phyloP scores from a whole-genome alignment of 2,329 filamentous ascomycete genomes.

The Lojkania enalia region DNA sequence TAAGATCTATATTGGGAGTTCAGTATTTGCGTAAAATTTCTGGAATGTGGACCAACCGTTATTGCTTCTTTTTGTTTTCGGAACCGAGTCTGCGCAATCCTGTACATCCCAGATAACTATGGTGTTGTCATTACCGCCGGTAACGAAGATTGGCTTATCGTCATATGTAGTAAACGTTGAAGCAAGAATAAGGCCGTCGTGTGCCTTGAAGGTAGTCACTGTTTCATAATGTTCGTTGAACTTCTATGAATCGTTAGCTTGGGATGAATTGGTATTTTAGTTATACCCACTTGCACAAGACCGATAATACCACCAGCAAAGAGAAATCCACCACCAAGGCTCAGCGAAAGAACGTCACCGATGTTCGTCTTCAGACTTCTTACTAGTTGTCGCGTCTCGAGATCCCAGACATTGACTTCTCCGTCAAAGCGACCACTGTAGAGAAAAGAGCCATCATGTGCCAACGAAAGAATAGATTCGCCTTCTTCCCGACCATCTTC shows the following conservation, averaged over 20 bases:
- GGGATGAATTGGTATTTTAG: neutral
- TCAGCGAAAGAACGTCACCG: conserved; percentile 82
- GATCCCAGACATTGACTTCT: conserved; percentile 92
- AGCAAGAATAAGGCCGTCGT: conserved; percentile 83
- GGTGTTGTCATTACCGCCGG: conserved; percentile 88
- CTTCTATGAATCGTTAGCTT: conserved; percentile 53
- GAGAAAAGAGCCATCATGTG: conserved; percentile 86
- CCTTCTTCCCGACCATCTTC: conserved; percentile 62
- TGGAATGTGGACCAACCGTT: conserved; percentile 51
- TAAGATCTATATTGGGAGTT: conserved; percentile 55
- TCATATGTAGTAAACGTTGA: conserved; percentile 75
- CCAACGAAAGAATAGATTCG: conserved; percentile 73
- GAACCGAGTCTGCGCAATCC: conserved; percentile 55
- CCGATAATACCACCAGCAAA: conserved; percentile 91
- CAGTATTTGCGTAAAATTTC: conserved; percentile 22
- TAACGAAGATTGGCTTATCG: conserved; percentile 82
- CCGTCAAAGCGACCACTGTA: conserved; percentile 89
- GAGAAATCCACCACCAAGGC: conserved; percentile 81
- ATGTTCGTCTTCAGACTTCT: conserved; percentile 80
- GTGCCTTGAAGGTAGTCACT: conserved; percentile 76
- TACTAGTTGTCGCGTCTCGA: conserved; percentile 89
- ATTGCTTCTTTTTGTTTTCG: conserved; percentile 55
- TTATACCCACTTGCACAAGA: conserved; percentile 69
- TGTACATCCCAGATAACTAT: conserved; percentile 85
- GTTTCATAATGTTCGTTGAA: conserved; percentile 84